Base-by-base conservation (phyloP, 169 alveolate genomes). In the Plasmodium vivax region DNA sequence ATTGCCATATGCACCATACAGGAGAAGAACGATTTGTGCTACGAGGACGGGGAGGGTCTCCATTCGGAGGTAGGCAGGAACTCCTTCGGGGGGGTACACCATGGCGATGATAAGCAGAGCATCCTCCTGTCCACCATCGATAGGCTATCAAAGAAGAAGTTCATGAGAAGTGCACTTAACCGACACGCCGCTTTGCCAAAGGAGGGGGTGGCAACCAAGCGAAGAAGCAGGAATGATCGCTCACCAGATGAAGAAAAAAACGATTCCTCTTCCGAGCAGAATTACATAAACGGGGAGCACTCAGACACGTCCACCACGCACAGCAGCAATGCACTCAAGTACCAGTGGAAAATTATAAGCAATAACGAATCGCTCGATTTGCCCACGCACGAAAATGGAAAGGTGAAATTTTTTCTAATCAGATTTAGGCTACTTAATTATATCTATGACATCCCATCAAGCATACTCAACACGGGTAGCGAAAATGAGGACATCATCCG, bases 321-420 rank as follows among this genome's bases (percentile, higher is more conserved):
- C 32, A 80, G 32, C 27, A 90, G 83, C 23, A 47, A 90, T 23
- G 16, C 84, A 32, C 32, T 90, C 10, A 90, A 90, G 56, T 90
- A 90, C 30, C 90, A 90, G 7, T 90, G 94, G 94, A 90, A 58
- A 71, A 90, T 90, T 27, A 30, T 90, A 14, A 45, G 82, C 8
- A 82, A 90, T 80, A 79, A 90, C 54, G 94, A 90, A 90, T 90
- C 94, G 27, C 91, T 90, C 30, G 94, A 90, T 81, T 81, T 90
- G 51, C 94, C 94, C 10, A 90, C 91, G n/a, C 56, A 90, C 83
- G 83, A 79, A 74, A 90, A 90, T 80, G 94, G 94, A 41, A 90
- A 90, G 36, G 94, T 90, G 56, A 79, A 74, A 23, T 90, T 90
- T 54, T 90, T 90, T 51, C 84, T 90, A 32, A 90, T 90, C 47